Percentiles rank a stretch among this genome's conserved stretches.
These are phyloP conservation scores for Diaporthe nobilis DNA, from an alignment of 2,329 filamentous ascomycete species.

Conservation along the genomic window DNA sequence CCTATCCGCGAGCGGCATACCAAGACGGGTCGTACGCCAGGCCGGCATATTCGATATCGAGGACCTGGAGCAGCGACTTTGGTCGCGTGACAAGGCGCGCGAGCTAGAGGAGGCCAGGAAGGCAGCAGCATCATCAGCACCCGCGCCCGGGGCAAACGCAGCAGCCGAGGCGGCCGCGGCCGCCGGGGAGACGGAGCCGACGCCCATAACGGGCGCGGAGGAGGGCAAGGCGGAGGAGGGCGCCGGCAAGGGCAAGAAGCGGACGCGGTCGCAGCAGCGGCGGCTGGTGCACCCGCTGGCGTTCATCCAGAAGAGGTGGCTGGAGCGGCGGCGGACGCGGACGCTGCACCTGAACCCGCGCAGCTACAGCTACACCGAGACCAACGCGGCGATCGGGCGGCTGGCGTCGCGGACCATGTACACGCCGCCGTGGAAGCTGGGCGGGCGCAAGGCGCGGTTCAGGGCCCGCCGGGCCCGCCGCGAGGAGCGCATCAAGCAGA, in stretches of 20 bases:
- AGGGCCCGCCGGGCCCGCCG: constrained; percentile 46
- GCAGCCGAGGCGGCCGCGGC: constrained; percentile 18
- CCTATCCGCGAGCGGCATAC: constrained; percentile 54
- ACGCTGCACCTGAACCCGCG: constrained; percentile 62
- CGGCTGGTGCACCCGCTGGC: constrained; percentile 32
- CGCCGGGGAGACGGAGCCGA: constrained; percentile 10
- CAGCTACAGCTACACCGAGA: constrained; percentile 73
- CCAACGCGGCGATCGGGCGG: constrained; percentile 71
- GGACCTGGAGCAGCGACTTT: constrained; percentile 32
- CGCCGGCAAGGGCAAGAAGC: constrained; percentile 29
- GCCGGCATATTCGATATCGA: constrained; percentile 40
- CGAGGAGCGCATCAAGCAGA: constrained; percentile 39
- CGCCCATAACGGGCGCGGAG: constrained; percentile 29
- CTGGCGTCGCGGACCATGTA: constrained; percentile 66
- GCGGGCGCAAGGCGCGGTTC: constrained; percentile 65
- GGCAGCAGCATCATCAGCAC: constrained; percentile 34
- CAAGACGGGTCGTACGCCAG: constrained; percentile 50
- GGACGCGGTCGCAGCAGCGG: constrained; percentile 33
- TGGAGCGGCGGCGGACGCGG: constrained; percentile 53
- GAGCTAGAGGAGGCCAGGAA: constrained; percentile 40
- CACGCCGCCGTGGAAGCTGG: constrained; percentile 63
- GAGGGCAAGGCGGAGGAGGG: neutral
- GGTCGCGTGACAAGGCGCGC: constrained; percentile 43
- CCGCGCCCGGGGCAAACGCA: constrained; percentile 3
- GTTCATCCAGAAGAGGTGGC: constrained; percentile 42